Base-by-base conservation (phyloP, 768 basidiomycete species). In the Boletus reticulatus region DNA sequence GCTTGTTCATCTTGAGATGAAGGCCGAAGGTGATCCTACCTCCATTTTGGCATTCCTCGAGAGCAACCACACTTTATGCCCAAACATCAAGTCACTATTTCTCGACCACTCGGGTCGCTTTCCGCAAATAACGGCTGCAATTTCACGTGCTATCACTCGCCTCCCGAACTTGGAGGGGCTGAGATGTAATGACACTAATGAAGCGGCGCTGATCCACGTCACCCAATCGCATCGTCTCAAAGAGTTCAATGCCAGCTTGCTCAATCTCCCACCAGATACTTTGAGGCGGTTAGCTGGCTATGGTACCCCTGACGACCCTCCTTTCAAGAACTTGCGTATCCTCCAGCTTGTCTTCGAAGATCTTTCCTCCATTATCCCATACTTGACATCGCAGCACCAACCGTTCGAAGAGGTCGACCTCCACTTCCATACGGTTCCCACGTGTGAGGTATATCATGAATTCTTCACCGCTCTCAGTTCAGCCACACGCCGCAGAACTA, bases 251-350 rank as follows among this genome's bases (percentile, higher is more conserved):
- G 27, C 31, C 14, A 27, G 1, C 13, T 36, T 60, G 16, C 4
- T 12, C 20, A 6, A 43, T n/a, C 24, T 16, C 22, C 20, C 16
- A 14, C 38, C 43, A 31, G 47, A 46, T 16, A 19, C 6, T 22
- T 31, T 53, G 42, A 42, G 13, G 29, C 31, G 31, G n/a, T n/a
- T 60, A 11, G 38, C 39, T 43, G 12, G 38, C 22, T 12, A 31
- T n/a, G n/a, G 12, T 4, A 37, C 37, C 19, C 27, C 19, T 3
- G 24, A 51, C 9, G 13, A 5, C 20, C 31, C 48, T 12, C 53
- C 24, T 19, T 61, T 61, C 37, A 20, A 53, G 34, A 56, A 61
- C 17, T n/a, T 60, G 49, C n/a, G 53, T 16, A 16, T 22, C 37
- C 50, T 61, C 17, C 17, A 31, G 11, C 50, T 61, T 24, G 4